These are phyloP conservation scores for Themeda triandra DNA, from an alignment of 176 grass and related monocot genomes.

Conservation along the genomic window DNA sequence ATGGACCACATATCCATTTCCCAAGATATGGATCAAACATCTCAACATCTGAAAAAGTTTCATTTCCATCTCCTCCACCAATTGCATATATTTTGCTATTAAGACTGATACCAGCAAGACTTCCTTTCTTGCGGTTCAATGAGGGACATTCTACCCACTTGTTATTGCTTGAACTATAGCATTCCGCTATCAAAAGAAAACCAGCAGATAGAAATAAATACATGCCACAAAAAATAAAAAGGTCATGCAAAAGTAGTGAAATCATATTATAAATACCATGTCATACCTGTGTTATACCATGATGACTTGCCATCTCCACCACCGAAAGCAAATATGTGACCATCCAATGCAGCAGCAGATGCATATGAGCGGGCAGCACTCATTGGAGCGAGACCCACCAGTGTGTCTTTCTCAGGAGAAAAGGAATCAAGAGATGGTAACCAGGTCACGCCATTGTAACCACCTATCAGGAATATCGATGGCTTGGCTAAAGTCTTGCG, in stretches of 20 bases:
- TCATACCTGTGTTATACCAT: conserved; percentile 46
- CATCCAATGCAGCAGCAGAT: conserved; percentile 54
- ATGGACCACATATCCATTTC: conserved; percentile 65
- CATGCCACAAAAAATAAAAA: conserved; percentile 21
- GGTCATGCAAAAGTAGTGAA: neutral
- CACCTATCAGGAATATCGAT: no score
- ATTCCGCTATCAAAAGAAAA: conserved; percentile 53
- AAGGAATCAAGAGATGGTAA: no score
- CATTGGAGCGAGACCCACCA: no score
- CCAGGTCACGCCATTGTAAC: no score
- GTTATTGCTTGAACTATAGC: conserved; percentile 60
- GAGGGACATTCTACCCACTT: conserved; percentile 72
- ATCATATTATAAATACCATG: conserved; percentile 9
- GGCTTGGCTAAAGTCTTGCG: no score
- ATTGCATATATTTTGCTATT: conserved; percentile 80
- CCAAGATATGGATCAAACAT: conserved; percentile 84
- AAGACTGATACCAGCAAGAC: conserved; percentile 65
- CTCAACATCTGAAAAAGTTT: conserved; percentile 76
- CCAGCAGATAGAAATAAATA: conserved; percentile 1
- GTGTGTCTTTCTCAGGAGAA: no score
- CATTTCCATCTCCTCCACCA: conserved; percentile 76
- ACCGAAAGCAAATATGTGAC: conserved; percentile 64
- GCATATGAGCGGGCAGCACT: conserved; percentile 55
- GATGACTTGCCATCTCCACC: conserved; percentile 62
- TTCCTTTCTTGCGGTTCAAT: conserved; percentile 67